phyloP scores from a whole-genome alignment of 2,329 filamentous ascomycete species.

The Cordyceps farinosa region DNA sequence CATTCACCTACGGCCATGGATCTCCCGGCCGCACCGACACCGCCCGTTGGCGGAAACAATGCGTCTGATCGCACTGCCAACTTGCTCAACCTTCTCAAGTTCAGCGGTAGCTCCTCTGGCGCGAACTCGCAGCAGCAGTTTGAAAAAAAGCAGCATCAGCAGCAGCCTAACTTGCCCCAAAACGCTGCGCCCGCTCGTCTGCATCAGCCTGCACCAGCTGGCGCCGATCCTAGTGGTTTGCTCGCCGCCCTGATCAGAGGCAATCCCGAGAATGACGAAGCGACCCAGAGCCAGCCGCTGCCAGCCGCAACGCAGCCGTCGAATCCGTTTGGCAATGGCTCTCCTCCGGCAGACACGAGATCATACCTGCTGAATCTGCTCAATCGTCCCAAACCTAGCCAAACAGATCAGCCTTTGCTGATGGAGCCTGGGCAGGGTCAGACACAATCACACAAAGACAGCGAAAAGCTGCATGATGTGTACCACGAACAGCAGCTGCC shows the following conservation, averaged over 20 bases:
- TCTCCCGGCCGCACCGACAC: constrained; percentile 51
- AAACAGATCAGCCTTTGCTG: constrained; percentile 45
- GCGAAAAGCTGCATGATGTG: constrained; percentile 29
- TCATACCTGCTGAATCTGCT: constrained; percentile 83
- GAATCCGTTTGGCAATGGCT: constrained; percentile 44
- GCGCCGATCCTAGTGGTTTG: constrained; percentile 54
- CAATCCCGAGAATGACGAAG: constrained; percentile 46
- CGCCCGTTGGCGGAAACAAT: constrained; percentile 35
- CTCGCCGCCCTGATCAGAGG: constrained; percentile 60
- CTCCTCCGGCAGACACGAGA: constrained; percentile 67
- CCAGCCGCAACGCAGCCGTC: constrained; percentile 26
- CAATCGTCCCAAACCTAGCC: constrained; percentile 69
- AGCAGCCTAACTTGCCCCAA: constrained; percentile 14
- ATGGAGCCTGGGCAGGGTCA: constrained; percentile 37
- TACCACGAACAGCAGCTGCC: constrained; percentile 31
- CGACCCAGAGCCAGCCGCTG: constrained; percentile 27
- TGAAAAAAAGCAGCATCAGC: constrained; percentile 20
- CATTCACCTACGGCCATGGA: constrained; percentile 28
- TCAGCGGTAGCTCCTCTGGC: constrained; percentile 41
- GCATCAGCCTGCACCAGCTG: constrained; percentile 54
- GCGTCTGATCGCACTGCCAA: constrained; percentile 50
- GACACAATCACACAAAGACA: constrained; percentile 45
- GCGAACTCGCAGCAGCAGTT: constrained; percentile 26
- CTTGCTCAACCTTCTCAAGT: constrained; percentile 60
- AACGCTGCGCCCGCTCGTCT: constrained; percentile 39